Base-by-base conservation (phyloP, 2,329 filamentous ascomycete species). In the Reticulascus tulasneorum region DNA sequence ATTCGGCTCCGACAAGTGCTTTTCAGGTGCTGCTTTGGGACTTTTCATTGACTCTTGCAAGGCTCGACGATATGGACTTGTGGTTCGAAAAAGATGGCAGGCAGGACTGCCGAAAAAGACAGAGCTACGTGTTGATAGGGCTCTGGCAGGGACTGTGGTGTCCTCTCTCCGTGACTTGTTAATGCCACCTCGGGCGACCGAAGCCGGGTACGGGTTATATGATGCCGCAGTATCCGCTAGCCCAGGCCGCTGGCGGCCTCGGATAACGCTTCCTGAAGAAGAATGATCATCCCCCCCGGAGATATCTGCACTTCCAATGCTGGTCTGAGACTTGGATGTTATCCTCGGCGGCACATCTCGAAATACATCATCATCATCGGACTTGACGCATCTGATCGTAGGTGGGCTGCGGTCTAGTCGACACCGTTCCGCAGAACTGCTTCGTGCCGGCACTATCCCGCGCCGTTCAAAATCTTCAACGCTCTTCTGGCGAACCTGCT, bases 61-160 rank as follows among this genome's bases (percentile, higher is more conserved):
- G 3, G 68, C 70, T 18, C 68, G 68, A 4, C 75, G 68, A 45
- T 73, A 82, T 1, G 75, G 74, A 35, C 75, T 80, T 18, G 65
- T 59, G 1, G 72, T 71, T 19, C 73, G 64, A 41, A 78, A 76
- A 1, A 77, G 54, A 40, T 74, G 68, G 12, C 64, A 66, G 2
- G 63, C 56, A 3, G 70, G 68, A 28, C 73, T 77, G 2, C 66
- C 70, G 45, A 75, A 75, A 45, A 75, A 73, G 0, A 64, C 66
- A 2, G 71, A 72, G 39, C 62, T 67, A 16, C 65, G 59, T 32
- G 68, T 59, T 0, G 62, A 63, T 6, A 68, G 40, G 0, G 56
- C 47, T 26, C 51, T 59, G 3, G 47, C 40, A 3, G 47, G 42
- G 16, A 22, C 46, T 35, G 17, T 51, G 44, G 20, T 44, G 20